A percentile compares a stretch with the other conserved stretches of the same genome.
Conservation (phyloP, 768 basidiomycete genomes). For the Neoboletus magnificus region DNA sequence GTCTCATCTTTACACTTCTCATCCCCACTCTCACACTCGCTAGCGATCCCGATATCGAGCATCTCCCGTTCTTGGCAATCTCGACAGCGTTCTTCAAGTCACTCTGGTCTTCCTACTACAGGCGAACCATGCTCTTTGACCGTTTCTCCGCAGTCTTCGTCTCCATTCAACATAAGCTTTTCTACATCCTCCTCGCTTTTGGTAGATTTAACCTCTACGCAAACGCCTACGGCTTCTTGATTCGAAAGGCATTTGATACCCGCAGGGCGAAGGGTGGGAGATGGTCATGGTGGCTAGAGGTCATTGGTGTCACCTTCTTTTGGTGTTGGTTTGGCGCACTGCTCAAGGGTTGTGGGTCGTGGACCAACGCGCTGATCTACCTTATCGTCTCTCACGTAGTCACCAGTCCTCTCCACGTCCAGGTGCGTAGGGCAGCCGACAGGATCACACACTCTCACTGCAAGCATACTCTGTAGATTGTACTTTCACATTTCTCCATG, state of each 20-base stretch:
- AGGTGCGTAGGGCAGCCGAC: slow-evolving; percentile 50
- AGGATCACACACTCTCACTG: slow-evolving; percentile 1
- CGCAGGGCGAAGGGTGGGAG: slow-evolving; percentile 62
- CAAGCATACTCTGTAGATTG: slow-evolving; percentile 54
- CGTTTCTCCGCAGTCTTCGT: slow-evolving; percentile 61
- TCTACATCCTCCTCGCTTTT: slow-evolving; percentile 86
- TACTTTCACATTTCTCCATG: slow-evolving; percentile 95
- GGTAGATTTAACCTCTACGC: slow-evolving; percentile 95
- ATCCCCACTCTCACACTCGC: slow-evolving; percentile 7
- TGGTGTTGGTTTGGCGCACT: slow-evolving; percentile 84
- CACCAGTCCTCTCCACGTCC: slow-evolving; percentile 91
- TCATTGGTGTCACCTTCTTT: slow-evolving; percentile 74
- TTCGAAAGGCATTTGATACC: slow-evolving; percentile 61
- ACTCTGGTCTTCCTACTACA: slow-evolving; percentile 94
- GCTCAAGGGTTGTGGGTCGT: slow-evolving; percentile 66
- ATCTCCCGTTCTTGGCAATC: slow-evolving; percentile 93
- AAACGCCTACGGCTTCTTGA: slow-evolving; percentile 76
- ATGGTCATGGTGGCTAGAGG: slow-evolving; percentile 78
- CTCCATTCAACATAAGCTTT: slow-evolving; percentile 83
- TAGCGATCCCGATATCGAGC: slow-evolving; percentile 82
- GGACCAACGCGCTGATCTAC: slow-evolving; percentile 68
- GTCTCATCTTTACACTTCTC: slow-evolving; percentile 21
- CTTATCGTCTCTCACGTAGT: slow-evolving; percentile 81
- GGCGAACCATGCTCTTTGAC: slow-evolving; percentile 80
- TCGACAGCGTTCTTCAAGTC: slow-evolving; percentile 82